A percentile compares a stretch with the other conserved stretches of the same genome.
phyloP scores from a whole-genome alignment of 148 eudicot species.

The Silene latifolia region DNA sequence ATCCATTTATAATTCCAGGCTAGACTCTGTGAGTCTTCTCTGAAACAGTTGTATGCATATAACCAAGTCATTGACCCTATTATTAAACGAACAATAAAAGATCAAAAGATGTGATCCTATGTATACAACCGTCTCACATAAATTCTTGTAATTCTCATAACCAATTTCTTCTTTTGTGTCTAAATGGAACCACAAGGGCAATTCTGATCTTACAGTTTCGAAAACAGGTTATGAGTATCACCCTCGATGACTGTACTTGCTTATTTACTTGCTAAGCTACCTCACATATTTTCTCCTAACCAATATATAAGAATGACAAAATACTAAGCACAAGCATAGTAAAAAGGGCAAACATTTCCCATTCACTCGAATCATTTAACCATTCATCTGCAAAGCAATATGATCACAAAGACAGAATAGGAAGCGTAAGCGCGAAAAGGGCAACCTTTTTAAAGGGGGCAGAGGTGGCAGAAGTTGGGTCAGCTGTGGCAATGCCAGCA shows the following conservation, averaged over 20 bases:
- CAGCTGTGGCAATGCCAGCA: conserved; percentile 8
- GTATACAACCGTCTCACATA: background rate
- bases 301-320: too few species aligned
- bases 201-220: too few species aligned
- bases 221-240: too few species aligned
- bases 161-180: too few species aligned
- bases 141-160: background rate
- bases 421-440: background rate
- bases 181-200: too few species aligned
- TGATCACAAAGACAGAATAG: background rate
- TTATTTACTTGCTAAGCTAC: too few species aligned
- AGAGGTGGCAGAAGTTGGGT: conserved; percentile 5
- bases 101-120: background rate
- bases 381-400: background rate
- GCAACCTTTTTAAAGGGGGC: conserved; percentile 24
- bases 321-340: too few species aligned
- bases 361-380: background rate
- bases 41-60: background rate
- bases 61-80: background rate
- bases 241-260: too few species aligned
- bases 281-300: too few species aligned
- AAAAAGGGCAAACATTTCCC: too few species aligned
- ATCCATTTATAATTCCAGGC: background rate
- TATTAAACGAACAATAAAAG: too few species aligned
- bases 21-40: background rate